A percentile compares a stretch with the other conserved stretches of the same genome.
Evolutionary conservation across 2,329 filamentous ascomycete genomes (phyloP).

Genomic region (Camptophora hylomeconis): DNA sequence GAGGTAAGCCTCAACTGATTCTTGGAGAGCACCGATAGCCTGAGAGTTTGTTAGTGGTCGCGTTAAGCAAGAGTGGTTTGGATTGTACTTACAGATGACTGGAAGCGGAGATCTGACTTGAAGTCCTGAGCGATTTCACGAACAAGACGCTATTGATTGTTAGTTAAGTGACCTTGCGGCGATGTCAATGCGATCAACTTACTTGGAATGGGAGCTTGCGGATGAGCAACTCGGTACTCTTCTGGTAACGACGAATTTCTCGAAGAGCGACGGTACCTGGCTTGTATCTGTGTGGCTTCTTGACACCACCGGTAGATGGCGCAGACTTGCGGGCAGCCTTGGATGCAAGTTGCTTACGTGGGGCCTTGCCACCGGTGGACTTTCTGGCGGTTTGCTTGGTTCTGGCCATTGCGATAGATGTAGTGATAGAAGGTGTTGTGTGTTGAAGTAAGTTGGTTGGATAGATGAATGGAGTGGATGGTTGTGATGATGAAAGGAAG

Average conservation of each 20-base stretch:
- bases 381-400: constrained; percentile 42
- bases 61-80: too few relatives aligned
- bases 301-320: constrained; percentile 91
- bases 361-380: constrained; percentile 48
- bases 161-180: constrained; percentile 73
- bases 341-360: constrained; percentile 91
- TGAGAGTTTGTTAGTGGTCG: too few relatives aligned
- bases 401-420: constrained; percentile 31
- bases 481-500: constrained; percentile 28
- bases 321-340: constrained; percentile 98
- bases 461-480: constrained; percentile 18
- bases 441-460: constrained; percentile 26
- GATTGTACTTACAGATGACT: too few relatives aligned
- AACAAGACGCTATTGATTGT: constrained; percentile 87
- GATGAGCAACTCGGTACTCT: constrained; percentile 90
- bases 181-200: constrained; percentile 2
- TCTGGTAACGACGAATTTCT: constrained; percentile 98
- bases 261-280: constrained; percentile 90
- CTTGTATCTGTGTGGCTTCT: constrained; percentile 89
- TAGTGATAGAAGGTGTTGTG: constrained; percentile 13
- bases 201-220: constrained; percentile 88
- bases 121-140: constrained; percentile 95
- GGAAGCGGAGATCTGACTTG: constrained; percentile 93
- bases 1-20: constrained; percentile 97
- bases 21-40: constrained; percentile 94